Conservation (phyloP, 2,329 filamentous ascomycete genomes). For the Colletotrichum musae region DNA sequence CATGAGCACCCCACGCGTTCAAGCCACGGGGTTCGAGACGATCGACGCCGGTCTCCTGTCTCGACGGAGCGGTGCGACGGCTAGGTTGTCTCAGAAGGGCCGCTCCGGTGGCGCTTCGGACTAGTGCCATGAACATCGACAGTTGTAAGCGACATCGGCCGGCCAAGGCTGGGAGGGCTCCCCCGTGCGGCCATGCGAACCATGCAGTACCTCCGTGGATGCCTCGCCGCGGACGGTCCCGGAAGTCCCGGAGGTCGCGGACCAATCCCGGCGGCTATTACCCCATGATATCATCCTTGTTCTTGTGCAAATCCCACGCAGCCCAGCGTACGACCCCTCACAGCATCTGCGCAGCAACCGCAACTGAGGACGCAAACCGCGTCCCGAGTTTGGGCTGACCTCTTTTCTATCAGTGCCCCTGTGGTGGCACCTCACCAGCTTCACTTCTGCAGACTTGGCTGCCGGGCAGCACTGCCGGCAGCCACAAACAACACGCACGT, state of each 20-base stretch:
- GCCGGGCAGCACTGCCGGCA: background rate
- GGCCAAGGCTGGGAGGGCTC: background rate
- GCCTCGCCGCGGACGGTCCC: conserved; percentile 29
- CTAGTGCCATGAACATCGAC: background rate
- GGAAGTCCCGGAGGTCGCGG: conserved; percentile 26
- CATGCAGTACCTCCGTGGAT: conserved; percentile 27
- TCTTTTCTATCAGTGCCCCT: conserved; percentile 1
- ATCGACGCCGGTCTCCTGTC: background rate
- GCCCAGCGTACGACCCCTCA: conserved; percentile 7
- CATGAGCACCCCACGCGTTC: conserved; percentile 19
- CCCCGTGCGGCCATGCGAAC: conserved; percentile 22
- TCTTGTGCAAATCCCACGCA: conserved; percentile 21
- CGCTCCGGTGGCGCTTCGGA: conserved; percentile 13
- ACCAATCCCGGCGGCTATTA: conserved; percentile 2
- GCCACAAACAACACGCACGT: conserved; percentile 12
- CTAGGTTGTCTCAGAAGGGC: conserved; percentile 14
- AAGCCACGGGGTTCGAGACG: conserved; percentile 14
- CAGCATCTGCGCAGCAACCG: background rate
- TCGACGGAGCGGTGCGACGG: background rate
- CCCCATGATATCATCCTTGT: conserved; percentile 25
- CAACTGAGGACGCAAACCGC: background rate
- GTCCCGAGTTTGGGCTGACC: background rate
- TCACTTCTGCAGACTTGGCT: background rate
- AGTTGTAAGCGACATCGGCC: conserved; percentile 3
- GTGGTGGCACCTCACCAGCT: conserved; percentile 11